Conservation (phyloP, 257 asterid genomes). For the Eustoma russellianum region DNA sequence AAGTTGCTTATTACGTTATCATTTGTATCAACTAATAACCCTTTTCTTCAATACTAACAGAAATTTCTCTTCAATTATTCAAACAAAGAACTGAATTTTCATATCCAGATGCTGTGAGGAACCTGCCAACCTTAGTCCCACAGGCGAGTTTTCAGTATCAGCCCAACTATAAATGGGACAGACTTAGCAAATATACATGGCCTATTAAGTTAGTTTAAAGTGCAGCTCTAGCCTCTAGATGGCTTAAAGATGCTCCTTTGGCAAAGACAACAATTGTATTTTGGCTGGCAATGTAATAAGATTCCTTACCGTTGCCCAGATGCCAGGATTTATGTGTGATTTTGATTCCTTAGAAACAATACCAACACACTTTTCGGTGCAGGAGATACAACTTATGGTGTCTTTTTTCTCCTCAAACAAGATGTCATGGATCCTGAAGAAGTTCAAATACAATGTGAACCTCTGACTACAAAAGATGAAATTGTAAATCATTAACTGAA, state of each 20-base stretch:
- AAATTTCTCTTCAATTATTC: too few relatives aligned
- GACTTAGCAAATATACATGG: constrained; percentile 25
- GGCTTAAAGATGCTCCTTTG: too few relatives aligned
- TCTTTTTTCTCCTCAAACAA: constrained; percentile 22
- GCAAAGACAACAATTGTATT: too few relatives aligned
- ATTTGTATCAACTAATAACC: too few relatives aligned
- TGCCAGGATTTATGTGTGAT: constrained; percentile 48
- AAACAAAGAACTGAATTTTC: too few relatives aligned
- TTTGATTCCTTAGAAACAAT: constrained; percentile 48
- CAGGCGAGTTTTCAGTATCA: constrained; percentile 12
- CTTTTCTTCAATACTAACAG: too few relatives aligned
- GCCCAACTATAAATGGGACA: too few relatives aligned
- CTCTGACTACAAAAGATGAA: constrained; percentile 22
- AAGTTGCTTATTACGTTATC: too few relatives aligned
- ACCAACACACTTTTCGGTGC: constrained; percentile 30
- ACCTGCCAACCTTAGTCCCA: constrained; percentile 8
- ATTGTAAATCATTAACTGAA: constrained; percentile 8
- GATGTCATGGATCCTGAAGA: constrained; percentile 44
- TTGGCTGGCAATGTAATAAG: too few relatives aligned
- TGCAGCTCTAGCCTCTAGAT: neutral
- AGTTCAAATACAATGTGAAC: constrained; percentile 33
- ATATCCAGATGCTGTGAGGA: too few relatives aligned
- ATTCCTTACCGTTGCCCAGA: too few relatives aligned
- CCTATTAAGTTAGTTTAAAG: constrained; percentile 31
- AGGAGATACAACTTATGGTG: constrained; percentile 35